These are phyloP conservation scores for Colletotrichum higginsianum DNA, from an alignment of 2,329 filamentous ascomycete species.

Conservation along the genomic window DNA sequence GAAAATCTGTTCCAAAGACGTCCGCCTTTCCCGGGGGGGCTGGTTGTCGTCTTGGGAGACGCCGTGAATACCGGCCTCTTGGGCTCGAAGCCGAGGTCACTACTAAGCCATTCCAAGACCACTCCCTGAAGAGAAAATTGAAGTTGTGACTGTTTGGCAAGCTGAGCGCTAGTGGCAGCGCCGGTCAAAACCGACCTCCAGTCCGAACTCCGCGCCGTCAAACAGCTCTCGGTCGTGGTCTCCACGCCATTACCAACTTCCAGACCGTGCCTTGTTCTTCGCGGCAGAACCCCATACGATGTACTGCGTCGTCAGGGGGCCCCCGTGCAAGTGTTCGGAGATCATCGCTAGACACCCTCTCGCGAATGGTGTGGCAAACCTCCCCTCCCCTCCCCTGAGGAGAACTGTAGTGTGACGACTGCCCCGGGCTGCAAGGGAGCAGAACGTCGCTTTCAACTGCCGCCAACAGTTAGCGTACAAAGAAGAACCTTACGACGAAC, in stretches of 20 bases:
- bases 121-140: too few species aligned
- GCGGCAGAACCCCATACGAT: not conserved
- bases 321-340: constrained; percentile 10
- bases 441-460: constrained; percentile 1
- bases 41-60: not conserved
- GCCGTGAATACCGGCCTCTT: too few species aligned
- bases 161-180: not conserved
- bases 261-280: constrained; percentile 26
- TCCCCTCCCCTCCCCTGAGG: not conserved
- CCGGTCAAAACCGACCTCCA: not conserved
- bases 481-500: not conserved
- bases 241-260: constrained; percentile 14
- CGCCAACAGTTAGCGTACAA: not conserved
- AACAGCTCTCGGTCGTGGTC: not conserved
- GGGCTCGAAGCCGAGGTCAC: too few species aligned
- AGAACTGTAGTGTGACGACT: constrained; percentile 3
- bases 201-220: constrained; percentile 20
- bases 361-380: constrained; percentile 25
- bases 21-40: constrained; percentile 12
- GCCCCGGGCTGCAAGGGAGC: not conserved
- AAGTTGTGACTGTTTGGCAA: not conserved
- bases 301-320: not conserved
- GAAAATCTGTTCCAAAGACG: not conserved
- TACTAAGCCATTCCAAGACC: too few species aligned
- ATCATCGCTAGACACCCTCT: constrained; percentile 36